Conservation (phyloP, 202 grass and related monocot species). For the Miscanthus sacchariflorus region DNA sequence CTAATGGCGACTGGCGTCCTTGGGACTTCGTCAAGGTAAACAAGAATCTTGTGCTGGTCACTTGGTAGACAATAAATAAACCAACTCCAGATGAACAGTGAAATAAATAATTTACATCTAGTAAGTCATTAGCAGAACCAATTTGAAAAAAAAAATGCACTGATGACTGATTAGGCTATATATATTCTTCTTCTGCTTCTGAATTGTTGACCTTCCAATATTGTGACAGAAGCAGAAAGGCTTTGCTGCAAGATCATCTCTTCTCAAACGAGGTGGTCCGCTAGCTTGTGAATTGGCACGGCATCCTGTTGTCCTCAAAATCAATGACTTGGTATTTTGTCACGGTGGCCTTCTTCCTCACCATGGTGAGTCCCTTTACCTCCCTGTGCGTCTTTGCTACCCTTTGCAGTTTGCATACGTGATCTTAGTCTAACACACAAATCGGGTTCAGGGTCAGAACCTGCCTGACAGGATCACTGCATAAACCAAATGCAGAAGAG, state of each 20-base stretch:
- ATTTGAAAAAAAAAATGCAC: background rate
- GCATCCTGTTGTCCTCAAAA: constrained; percentile 77
- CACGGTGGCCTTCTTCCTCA: constrained; percentile 97
- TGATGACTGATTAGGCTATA: background rate
- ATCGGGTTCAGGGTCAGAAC: background rate
- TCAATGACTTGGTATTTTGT: constrained; percentile 97
- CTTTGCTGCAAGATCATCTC: constrained; percentile 74
- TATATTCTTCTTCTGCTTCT: constrained; percentile 44
- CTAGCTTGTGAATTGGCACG: constrained; percentile 82
- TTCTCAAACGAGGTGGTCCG: constrained; percentile 78
- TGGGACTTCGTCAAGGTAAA: constrained; percentile 85
- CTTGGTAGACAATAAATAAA: background rate
- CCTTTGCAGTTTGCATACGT: background rate
- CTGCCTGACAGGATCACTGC: background rate
- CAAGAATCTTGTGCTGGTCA: background rate
- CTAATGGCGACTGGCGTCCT: constrained; percentile 55
- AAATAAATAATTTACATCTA: too few relatives aligned
- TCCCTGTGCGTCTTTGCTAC: background rate
- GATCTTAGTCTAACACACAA: background rate
- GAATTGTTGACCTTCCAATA: constrained; percentile 62
- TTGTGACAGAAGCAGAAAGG: constrained; percentile 80
- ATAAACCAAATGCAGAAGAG: background rate
- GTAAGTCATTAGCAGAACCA: background rate
- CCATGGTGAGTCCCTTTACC: constrained; percentile 65
- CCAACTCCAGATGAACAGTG: background rate